Evolutionary conservation across 148 eudicot species (phyloP).

Genomic region (Chenopodium album): DNA sequence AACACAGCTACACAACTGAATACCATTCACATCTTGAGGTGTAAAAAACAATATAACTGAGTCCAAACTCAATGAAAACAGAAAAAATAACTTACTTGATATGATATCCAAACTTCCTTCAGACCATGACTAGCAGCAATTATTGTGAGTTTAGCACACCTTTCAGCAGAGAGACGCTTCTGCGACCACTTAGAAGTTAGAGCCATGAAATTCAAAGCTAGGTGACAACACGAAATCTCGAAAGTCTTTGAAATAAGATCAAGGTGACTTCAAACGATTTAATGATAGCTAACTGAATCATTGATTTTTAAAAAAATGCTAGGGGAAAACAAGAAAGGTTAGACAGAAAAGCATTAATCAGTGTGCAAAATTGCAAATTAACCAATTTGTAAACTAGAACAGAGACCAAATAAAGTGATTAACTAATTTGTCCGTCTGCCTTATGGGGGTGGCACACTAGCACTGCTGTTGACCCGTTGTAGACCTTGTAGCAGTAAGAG

Average conservation of each 20-base stretch:
- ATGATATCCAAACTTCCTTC: constrained; percentile 98
- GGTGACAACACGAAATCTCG: constrained; percentile 1
- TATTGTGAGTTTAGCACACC: constrained; percentile 88
- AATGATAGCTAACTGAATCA: neutral
- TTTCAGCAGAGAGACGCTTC: constrained; percentile 81
- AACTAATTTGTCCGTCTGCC: neutral
- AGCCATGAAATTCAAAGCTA: neutral
- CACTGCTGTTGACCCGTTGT: too few relatives aligned
- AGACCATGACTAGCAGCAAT: constrained; percentile 88
- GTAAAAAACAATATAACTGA: neutral
- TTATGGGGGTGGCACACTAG: too few relatives aligned
- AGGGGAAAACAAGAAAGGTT: neutral
- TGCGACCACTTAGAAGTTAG: constrained; percentile 29
- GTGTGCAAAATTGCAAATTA: neutral
- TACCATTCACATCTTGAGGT: neutral
- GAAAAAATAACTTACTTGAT: constrained; percentile 52
- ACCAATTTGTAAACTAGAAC: neutral
- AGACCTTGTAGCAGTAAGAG: neutral
- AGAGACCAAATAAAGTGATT: neutral
- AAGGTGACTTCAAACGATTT: neutral
- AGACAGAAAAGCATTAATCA: neutral
- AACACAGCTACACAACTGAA: neutral
- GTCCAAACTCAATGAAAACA: neutral
- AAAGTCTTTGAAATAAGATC: constrained; percentile 2
- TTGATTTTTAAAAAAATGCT: neutral